These are phyloP conservation scores for Maudiozyma barnettii DNA, from an alignment of 805 yeast genomes.

Conservation along the genomic window DNA sequence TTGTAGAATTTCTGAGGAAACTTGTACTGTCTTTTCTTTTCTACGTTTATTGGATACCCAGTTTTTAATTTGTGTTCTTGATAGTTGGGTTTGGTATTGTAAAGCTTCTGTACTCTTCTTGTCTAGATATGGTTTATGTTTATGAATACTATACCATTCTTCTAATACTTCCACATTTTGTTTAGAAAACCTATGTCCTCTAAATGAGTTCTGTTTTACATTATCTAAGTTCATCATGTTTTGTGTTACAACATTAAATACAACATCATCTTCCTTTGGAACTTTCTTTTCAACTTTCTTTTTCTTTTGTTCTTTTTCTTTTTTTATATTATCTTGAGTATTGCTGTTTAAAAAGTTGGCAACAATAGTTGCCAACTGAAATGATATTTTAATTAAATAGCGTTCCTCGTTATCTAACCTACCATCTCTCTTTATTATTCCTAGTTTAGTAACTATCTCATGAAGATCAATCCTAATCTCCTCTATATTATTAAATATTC, in stretches of 20 bases:
- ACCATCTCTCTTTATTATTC: constrained; percentile 1
- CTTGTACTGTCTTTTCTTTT: constrained; percentile 12
- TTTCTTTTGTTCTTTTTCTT: neutral
- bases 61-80: constrained; percentile 18
- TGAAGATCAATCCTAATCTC: constrained; percentile 4
- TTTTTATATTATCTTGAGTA: neutral
- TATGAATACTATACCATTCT: constrained; percentile 12
- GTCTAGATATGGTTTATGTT: constrained; percentile 14
- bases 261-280: neutral
- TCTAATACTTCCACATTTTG: constrained; percentile 10
- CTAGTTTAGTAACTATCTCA: constrained; percentile 3
- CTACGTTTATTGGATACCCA: constrained; percentile 24
- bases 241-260: constrained; percentile 13
- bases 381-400: constrained; percentile 4
- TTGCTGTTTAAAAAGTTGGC: constrained; percentile 4
- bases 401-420: constrained; percentile 5
- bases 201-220: constrained; percentile 7
- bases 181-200: constrained; percentile 17
- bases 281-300: neutral
- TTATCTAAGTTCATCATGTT: constrained; percentile 8
- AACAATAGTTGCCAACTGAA: constrained; percentile 9
- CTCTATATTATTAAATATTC: neutral
- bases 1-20: constrained; percentile 9
- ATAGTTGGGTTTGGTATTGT: constrained; percentile 8
- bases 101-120: constrained; percentile 5